These are phyloP conservation scores for Magnolia sinica DNA, from an alignment of 164 flowering plant species.

Conservation along the genomic window DNA sequence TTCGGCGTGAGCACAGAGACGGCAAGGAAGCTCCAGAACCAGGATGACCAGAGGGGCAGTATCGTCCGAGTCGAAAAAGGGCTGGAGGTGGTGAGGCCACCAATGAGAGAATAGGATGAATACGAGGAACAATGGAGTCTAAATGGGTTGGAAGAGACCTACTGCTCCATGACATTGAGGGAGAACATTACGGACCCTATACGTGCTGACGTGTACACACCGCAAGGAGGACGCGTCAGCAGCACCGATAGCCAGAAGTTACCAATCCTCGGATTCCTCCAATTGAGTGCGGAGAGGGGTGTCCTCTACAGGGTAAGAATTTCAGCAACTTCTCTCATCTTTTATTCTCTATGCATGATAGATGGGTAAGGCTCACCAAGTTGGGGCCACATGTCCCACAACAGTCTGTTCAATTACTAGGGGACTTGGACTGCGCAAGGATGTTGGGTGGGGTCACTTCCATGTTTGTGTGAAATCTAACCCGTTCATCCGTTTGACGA, in stretches of 20 bases:
- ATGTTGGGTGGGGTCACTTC: too few relatives aligned
- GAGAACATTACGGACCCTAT: slow-evolving; percentile 9
- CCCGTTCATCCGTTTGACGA: too few relatives aligned
- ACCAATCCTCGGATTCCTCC: slow-evolving; percentile 15
- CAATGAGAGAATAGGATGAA: slow-evolving; percentile 17
- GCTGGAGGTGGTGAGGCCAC: slow-evolving; percentile 21
- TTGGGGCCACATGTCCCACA: too few relatives aligned
- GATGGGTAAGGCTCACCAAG: too few relatives aligned
- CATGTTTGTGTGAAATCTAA: too few relatives aligned
- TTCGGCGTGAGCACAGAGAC: slow-evolving; percentile 22
- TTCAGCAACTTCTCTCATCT: too few relatives aligned
- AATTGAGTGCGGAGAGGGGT: slow-evolving; percentile 22
- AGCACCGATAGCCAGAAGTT: slow-evolving; percentile 16
- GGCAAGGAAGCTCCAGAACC: slow-evolving; percentile 17
- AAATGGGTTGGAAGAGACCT: slow-evolving; percentile 48
- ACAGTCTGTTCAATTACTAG: too few relatives aligned
- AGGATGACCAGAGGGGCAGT: slow-evolving; percentile 22
- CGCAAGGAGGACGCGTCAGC: slow-evolving; percentile 14
- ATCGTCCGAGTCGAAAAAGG: slow-evolving; percentile 25
- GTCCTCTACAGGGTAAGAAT: slow-evolving; percentile 14
- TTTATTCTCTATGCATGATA: too few relatives aligned
- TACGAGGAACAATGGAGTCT: slow-evolving; percentile 13
- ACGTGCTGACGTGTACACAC: slow-evolving; percentile 21
- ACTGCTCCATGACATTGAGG: slow-evolving; percentile 39
- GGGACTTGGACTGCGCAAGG: too few relatives aligned